Evolutionary conservation across 1,284 basidiomycete species (phyloP).

Genomic region (Microbotryum lychnidis-dioicae): DNA sequence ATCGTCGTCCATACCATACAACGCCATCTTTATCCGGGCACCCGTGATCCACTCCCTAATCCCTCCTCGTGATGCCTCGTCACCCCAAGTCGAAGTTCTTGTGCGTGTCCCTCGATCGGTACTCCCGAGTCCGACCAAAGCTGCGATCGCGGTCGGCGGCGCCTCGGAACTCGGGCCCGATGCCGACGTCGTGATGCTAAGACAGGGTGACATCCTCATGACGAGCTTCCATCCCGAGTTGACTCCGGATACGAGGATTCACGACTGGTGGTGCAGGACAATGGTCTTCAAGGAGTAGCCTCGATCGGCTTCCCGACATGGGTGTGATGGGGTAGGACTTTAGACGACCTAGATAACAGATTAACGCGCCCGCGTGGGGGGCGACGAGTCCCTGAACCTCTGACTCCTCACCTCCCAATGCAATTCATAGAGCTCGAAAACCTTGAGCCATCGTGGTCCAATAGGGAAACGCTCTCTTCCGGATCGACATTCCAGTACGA

Average conservation of each 20-base stretch:
- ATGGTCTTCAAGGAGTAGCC: slow-evolving; percentile 6
- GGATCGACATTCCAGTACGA: too few relatives aligned
- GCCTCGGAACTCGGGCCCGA: slow-evolving; percentile 45
- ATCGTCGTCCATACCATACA: slow-evolving; percentile 59
- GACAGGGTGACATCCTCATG: slow-evolving; percentile 73
- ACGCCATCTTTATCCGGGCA: slow-evolving; percentile 89
- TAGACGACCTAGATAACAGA: too few relatives aligned
- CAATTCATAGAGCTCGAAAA: too few relatives aligned
- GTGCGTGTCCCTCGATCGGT: slow-evolving; percentile 57
- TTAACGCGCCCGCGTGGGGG: too few relatives aligned
- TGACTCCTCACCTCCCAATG: too few relatives aligned
- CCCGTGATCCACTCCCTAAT: slow-evolving; percentile 50
- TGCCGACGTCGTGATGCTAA: slow-evolving; percentile 69
- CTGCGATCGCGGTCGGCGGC: slow-evolving; percentile 39
- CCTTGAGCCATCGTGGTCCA: too few relatives aligned
- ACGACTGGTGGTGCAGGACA: slow-evolving; percentile 51
- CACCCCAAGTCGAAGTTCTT: slow-evolving; percentile 49
- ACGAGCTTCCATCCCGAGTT: slow-evolving; percentile 95
- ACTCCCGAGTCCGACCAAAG: slow-evolving; percentile 38
- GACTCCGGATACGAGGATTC: slow-evolving; percentile 76
- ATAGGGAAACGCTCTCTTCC: too few relatives aligned
- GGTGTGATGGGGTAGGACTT: too few relatives aligned
- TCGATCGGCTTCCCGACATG: too few relatives aligned
- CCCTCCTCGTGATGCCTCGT: slow-evolving; percentile 15
- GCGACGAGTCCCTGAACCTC: too few relatives aligned